A percentile compares a stretch with the other conserved stretches of the same genome.
These are phyloP conservation scores for Fusarium liriodendri DNA, from an alignment of 2,329 filamentous ascomycete species.

Conservation along the genomic window DNA sequence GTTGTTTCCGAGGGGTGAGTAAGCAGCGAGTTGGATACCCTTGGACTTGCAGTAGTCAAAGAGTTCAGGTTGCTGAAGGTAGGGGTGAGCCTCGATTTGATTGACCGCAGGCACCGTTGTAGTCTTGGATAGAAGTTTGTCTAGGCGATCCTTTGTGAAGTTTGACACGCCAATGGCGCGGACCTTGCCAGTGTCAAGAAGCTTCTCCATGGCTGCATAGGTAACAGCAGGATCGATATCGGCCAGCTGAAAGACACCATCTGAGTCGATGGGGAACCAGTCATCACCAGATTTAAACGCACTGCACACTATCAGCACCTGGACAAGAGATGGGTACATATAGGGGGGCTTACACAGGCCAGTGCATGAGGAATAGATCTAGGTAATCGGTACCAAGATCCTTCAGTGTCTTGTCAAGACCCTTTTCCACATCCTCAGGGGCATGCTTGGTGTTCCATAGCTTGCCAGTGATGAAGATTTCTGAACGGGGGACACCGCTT, in stretches of 20 bases:
- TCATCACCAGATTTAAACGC: conserved; percentile 65
- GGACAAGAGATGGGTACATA: background rate
- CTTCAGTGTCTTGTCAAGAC: conserved; percentile 58
- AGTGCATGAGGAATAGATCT: conserved; percentile 47
- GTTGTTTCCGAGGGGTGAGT: conserved; percentile 54
- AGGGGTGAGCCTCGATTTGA: conserved; percentile 77
- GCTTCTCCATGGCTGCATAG: conserved; percentile 53
- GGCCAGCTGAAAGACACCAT: conserved; percentile 74
- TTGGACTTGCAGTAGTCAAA: background rate
- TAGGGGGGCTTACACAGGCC: background rate
- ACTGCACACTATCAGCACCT: conserved; percentile 20
- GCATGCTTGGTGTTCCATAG: conserved; percentile 68
- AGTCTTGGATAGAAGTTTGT: conserved; percentile 60
- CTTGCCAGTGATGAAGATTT: conserved; percentile 68
- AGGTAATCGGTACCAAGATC: conserved; percentile 62
- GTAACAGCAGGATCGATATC: conserved; percentile 58
- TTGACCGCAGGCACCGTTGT: conserved; percentile 70
- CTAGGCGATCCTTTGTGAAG: conserved; percentile 56
- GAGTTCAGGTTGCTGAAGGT: conserved; percentile 70
- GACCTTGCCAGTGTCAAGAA: conserved; percentile 53
- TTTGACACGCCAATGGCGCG: conserved; percentile 63
- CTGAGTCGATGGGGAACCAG: conserved; percentile 57
- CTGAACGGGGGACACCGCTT: conserved; percentile 51
- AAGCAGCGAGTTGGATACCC: background rate
- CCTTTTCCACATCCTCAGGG: conserved; percentile 58